These are phyloP conservation scores for Fusarium ramigenum DNA, from an alignment of 2,329 filamentous ascomycete species.

Conservation along the genomic window DNA sequence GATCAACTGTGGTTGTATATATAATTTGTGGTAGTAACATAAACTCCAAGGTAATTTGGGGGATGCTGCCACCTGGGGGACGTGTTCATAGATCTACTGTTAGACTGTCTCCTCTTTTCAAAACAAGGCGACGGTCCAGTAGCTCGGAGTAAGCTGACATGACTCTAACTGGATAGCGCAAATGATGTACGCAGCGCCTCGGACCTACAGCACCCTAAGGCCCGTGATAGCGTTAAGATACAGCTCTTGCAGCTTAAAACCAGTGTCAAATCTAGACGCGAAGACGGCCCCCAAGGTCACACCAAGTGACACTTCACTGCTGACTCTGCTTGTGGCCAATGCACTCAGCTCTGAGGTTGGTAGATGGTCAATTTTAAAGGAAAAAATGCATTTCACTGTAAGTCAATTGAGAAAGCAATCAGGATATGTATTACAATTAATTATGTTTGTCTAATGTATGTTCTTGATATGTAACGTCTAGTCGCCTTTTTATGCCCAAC, in stretches of 20 bases:
- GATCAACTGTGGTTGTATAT: fast-evolving
- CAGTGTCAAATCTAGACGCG: neutral
- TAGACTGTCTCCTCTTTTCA: fast-evolving
- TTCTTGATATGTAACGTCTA: neutral
- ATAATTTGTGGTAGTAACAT: fast-evolving
- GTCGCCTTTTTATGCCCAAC: neutral
- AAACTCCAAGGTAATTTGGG: fast-evolving
- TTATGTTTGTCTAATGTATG: neutral
- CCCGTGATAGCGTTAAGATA: neutral
- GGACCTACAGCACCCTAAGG: neutral
- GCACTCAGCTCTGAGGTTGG: too few species aligned
- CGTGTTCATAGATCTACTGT: neutral
- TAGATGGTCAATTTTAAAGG: neutral
- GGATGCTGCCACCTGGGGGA: neutral
- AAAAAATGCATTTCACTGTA: fast-evolving
- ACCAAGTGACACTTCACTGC: neutral
- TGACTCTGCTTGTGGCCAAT: too few species aligned
- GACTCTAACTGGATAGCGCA: neutral
- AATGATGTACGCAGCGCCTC: neutral
- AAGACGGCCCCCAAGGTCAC: neutral
- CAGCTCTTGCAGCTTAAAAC: neutral
- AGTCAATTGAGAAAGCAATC: neutral
- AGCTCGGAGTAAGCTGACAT: neutral
- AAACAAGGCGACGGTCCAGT: too few species aligned
- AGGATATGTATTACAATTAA: neutral